Base-by-base conservation (phyloP, 257 asterid genomes). In the Haberlea rhodopensis region DNA sequence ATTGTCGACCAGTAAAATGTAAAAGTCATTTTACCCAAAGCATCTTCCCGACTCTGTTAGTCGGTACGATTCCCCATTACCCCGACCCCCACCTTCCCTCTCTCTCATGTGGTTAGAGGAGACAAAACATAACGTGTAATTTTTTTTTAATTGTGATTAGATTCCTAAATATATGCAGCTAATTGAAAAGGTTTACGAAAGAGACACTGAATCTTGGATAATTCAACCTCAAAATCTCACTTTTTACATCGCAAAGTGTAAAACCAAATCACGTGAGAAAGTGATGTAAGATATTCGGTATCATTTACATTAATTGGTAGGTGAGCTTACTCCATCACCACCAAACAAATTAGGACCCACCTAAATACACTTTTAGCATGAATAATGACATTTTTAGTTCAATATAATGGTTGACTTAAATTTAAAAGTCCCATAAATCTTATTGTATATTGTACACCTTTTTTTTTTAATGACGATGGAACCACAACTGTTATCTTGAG, bases 311-410 rank as follows among this genome's bases (percentile, higher is more conserved):
- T 66, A 7, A 16, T 1, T 63, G 66, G 81, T 82, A 74, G 87
- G 81, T 82, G 82, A 76, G 57, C 75, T 71, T 73, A 66, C 77
- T 59, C 66, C 60, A n/a, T 79, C 83, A 68, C 63, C 63, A 68
- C 79, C 81, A 75, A 85, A 82, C 95, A 73, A 77, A 81, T 75
- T 74, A 54, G 76, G 79, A 59, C 81, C 89, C 75, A 79, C 80
- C 67, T 53, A 52, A 57, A 66, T 48, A 73, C 67, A 73, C 81
- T 78, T 78, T 73, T 66, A 77, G 80, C 54, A 62, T 71, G 57
- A 68, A 67, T 73, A 56, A 72, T 69, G 69, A 37, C 29, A 63
- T 77, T 74, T 76, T 71, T 78, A 80, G 66, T 69, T 10, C 4
- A 65, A 57, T 57, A 70, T 61, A 70, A 34, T 71, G 29, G 73